Evolutionary conservation across 1,139 yeast species (phyloP), one percentile per base, ranked within the genome.

Genomic region (Lodderomyces jiufengensis): DNA sequence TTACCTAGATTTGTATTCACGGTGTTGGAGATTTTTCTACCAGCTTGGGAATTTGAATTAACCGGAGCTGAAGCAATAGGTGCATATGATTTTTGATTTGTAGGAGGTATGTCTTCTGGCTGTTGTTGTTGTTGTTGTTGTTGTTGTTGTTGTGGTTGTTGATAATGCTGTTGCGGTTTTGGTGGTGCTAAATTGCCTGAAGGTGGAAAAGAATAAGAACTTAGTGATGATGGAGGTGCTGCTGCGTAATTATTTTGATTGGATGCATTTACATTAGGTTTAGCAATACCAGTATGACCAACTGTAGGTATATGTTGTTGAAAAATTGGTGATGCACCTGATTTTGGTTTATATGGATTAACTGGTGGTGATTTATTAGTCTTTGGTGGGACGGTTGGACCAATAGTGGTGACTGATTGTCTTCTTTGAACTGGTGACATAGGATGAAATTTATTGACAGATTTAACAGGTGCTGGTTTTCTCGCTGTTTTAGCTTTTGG

Each of bases 401-500:
- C 23, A 16, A 43, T 35, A 9, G 24, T 12, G 15, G 27, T 31
- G 11, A 25, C 28, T 11, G 12, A 29, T 29, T 28, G 34, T 20
- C 18, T 30, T 15, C 22, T 34, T 11, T 29, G 30, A 3, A 28
- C 10, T 11, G 40, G 44, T n/a, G 33, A 34, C 24, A 27, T 27
- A 6, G 32, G 32, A 21, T 32, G 46, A 3, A 49, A 49, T 20
- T 47, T 45, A 14, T 40, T 38, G 11, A 43, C 31, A 11, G 42
- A 24, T 16, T 39, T 43, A 1, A 44, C 50, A 13, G 57, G 56
- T n/a, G 50, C 49, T 10, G 58, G 61, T 6, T 59, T 55, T 38
- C 70, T 50, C 4, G 68, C 57, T 30, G 55, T 54, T 10, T 50
- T 52, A 12, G 53, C 50, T 30, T 47, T 48, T 4, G 66, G 64